Evolutionary conservation across 345 rosid genomes (phyloP).

Genomic region (Lumnitzera racemosa): DNA sequence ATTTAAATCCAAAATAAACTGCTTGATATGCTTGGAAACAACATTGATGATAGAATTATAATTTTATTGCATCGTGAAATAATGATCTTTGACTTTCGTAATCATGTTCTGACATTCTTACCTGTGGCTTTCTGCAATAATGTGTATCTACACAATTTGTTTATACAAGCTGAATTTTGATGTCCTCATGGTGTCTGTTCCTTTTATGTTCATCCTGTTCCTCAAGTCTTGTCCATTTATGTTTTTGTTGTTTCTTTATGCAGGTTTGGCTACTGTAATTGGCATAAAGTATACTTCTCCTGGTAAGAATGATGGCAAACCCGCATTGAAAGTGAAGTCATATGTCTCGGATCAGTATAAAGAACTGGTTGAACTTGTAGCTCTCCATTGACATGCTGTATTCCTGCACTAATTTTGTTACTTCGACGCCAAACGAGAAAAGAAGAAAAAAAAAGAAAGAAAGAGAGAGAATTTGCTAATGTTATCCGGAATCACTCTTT

Average conservation of each 20-base stretch:
- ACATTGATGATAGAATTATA: too few relatives aligned
- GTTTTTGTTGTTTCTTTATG: neutral
- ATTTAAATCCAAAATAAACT: too few relatives aligned
- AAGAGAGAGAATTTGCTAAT: neutral
- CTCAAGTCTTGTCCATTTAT: neutral
- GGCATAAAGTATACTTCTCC: conserved; percentile 75
- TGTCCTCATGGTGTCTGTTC: neutral
- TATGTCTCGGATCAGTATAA: conserved; percentile 58
- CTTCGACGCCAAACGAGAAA: too few relatives aligned
- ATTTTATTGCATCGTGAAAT: too few relatives aligned
- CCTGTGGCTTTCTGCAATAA: too few relatives aligned
- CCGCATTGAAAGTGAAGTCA: conserved; percentile 65
- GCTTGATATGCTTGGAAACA: too few relatives aligned
- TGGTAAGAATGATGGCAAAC: conserved; percentile 20
- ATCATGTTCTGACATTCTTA: too few relatives aligned
- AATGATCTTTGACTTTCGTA: too few relatives aligned
- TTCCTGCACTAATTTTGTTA: too few relatives aligned
- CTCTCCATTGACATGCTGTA: conserved; percentile 28
- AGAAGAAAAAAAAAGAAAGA: neutral
- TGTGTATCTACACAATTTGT: too few relatives aligned
- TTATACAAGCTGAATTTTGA: too few relatives aligned
- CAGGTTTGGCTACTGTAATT: conserved; percentile 80
- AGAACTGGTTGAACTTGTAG: conserved; percentile 51
- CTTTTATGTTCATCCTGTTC: neutral
- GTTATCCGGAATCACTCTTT: neutral